Evolutionary conservation across 352 stramenopile genomes (phyloP), one percentile per base, ranked within the genome.

Genomic region (Bremia lactucae): DNA sequence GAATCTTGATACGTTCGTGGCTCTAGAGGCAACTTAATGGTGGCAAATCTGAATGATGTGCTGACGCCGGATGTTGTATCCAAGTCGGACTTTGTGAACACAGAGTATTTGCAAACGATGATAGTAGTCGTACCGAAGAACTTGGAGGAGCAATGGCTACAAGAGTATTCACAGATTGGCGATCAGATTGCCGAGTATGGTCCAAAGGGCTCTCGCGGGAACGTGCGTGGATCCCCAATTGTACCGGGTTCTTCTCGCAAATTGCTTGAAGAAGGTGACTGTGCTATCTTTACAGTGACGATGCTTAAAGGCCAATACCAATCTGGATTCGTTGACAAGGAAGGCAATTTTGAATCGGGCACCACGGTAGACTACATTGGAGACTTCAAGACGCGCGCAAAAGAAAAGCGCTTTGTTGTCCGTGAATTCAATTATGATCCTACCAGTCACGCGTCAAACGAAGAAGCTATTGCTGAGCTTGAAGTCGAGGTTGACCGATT

Each of bases 91-190:
- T 92, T 98, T 52, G 58, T 97, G 49, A 96, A 99, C 71, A 96
- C 89, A 7, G 94, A 98, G 52, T 97, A 98, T 68, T 62, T 99
- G 22, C 90, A 97, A 57, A 98, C 95, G 5, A 62, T 98, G 20
- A 91, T 98, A 44, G 85, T 98, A 16, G 87, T 95, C 24, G 80
- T 99, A 15, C 70, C 74, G 8, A 97, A 97, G 52, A 88, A 71
- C 41, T 48, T 92, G 42, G 85, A 97, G 54, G 86, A 97, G 55
- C 59, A 71, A 37, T 97, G 86, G 77, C 52, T 94, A 20, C 58
- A 76, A 16, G 79, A 80, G 52, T 97, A 97, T 61, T 55, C 83
- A n/a, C 70, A 69, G 28, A 83, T 97, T 25, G 88, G 85, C 28
- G 62, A 79, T 46, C 73, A 93, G 42, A 94, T 96, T 61, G 85